A percentile compares a stretch with the other conserved stretches of the same genome.
Evolutionary conservation across 2,329 filamentous ascomycete species (phyloP).

Genomic region (Tolypocladium album): DNA sequence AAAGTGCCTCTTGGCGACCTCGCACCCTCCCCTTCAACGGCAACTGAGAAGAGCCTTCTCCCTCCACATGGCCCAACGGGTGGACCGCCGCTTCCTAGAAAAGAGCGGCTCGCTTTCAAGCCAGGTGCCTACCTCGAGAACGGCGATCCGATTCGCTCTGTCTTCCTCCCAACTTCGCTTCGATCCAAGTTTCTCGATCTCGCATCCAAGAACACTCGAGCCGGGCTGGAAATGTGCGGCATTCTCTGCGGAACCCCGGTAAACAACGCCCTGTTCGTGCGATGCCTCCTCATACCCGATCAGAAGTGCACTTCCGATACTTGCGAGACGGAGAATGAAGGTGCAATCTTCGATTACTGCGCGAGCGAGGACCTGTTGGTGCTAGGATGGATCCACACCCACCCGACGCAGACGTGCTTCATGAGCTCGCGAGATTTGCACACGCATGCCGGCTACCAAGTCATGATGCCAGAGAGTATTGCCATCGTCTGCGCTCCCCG

Average conservation of each 20-base stretch:
- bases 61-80: constrained; percentile 16
- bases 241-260: constrained; percentile 86
- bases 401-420: constrained; percentile 93
- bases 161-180: constrained; percentile 74
- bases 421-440: constrained; percentile 93
- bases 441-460: constrained; percentile 87
- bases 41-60: constrained; percentile 10
- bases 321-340: constrained; percentile 86
- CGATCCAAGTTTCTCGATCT: constrained; percentile 64
- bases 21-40: constrained; percentile 5
- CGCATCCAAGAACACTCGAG: constrained; percentile 64
- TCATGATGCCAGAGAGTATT: constrained; percentile 93
- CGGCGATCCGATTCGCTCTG: constrained; percentile 71
- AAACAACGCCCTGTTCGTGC: constrained; percentile 89
- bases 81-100: constrained; percentile 24
- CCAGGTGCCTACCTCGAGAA: constrained; percentile 85
- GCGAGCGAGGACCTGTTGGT: constrained; percentile 74
- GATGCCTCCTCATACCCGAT: constrained; percentile 78
- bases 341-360: constrained; percentile 78
- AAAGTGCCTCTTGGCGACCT: constrained; percentile 17
- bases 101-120: constrained; percentile 54
- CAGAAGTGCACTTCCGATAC: constrained; percentile 87
- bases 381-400: constrained; percentile 95
- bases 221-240: constrained; percentile 87
- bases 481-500: constrained; percentile 92